These are phyloP conservation scores for Graphilbum sp. DNA, from an alignment of 2,329 filamentous ascomycete species.

Conservation along the genomic window DNA sequence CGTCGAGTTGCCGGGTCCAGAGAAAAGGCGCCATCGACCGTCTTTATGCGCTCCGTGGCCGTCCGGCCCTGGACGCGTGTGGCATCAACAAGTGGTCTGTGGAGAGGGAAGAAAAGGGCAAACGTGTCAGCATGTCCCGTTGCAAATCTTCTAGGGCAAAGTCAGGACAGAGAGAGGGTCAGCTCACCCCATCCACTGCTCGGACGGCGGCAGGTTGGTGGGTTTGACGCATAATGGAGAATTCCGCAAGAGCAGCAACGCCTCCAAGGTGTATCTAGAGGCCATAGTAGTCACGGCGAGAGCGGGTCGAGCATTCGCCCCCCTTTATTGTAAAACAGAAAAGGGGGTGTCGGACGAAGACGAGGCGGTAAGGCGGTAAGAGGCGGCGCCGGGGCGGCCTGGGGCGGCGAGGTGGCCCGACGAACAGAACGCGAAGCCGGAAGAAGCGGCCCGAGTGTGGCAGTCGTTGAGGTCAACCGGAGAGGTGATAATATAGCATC, in stretches of 20 bases:
- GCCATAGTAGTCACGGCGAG: conserved; percentile 25
- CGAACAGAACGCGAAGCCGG: too few species aligned
- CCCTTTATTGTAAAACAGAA: not conserved
- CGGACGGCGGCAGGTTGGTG: conserved; percentile 58
- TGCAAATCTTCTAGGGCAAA: too few species aligned
- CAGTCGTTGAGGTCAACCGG: too few species aligned
- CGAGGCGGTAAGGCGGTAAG: not conserved
- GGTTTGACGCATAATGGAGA: conserved; percentile 78
- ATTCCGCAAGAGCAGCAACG: conserved; percentile 57
- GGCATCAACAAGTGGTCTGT: conserved; percentile 4
- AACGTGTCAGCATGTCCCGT: conserved; percentile 3
- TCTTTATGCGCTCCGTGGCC: conserved; percentile 28
- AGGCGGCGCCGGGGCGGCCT: too few species aligned
- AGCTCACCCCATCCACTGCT: conserved; percentile 92
- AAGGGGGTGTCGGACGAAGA: not conserved
- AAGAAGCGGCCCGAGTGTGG: too few species aligned
- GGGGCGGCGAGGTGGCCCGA: too few species aligned
- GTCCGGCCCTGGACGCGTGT: conserved; percentile 20
- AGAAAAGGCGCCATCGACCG: conserved; percentile 25
- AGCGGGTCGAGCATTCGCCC: not conserved
- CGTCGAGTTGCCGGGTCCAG: conserved; percentile 35
- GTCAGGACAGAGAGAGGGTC: conserved; percentile 19
- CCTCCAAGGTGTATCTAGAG: conserved; percentile 57
- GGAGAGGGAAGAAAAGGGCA: not conserved
- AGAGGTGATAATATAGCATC: too few species aligned